Conservation (phyloP, 2,329 filamentous ascomycete genomes). For the Venturia asperata region DNA sequence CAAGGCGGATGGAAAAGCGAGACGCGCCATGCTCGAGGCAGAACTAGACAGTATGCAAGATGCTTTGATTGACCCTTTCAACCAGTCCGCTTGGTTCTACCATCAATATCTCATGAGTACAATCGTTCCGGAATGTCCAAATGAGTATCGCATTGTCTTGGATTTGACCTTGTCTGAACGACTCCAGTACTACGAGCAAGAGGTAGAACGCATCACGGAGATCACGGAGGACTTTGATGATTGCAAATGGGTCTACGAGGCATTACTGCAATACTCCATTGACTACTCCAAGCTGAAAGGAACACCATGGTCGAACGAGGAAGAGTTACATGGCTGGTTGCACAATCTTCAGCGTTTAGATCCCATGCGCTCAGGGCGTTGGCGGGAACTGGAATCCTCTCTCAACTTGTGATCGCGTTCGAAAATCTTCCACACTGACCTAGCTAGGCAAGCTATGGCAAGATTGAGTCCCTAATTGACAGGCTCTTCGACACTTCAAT, state of each 20-base stretch:
- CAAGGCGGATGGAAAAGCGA: constrained; percentile 52
- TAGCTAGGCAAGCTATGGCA: neutral
- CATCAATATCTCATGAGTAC: constrained; percentile 79
- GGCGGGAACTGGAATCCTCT: constrained; percentile 59
- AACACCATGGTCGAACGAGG: constrained; percentile 36
- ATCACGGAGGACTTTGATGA: constrained; percentile 59
- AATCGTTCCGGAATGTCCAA: constrained; percentile 45
- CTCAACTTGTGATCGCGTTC: constrained; percentile 32
- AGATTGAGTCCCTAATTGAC: neutral
- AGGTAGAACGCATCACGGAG: constrained; percentile 68
- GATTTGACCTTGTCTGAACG: constrained; percentile 56
- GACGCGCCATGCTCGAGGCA: constrained; percentile 64
- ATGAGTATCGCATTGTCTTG: constrained; percentile 54
- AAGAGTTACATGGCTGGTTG: constrained; percentile 49
- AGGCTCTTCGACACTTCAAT: neutral
- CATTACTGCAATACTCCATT: constrained; percentile 67
- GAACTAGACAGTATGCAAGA: constrained; percentile 71
- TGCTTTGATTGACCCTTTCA: constrained; percentile 80
- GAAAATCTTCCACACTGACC: neutral
- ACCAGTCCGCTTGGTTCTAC: constrained; percentile 96
- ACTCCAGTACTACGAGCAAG: constrained; percentile 56
- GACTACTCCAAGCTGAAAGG: constrained; percentile 47
- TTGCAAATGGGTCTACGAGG: constrained; percentile 86
- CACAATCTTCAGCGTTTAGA: constrained; percentile 61
- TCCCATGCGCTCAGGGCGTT: constrained; percentile 65